These are phyloP conservation scores for Nicotiana tomentosiformis DNA, from an alignment of 257 asterid genomes.

Conservation along the genomic window DNA sequence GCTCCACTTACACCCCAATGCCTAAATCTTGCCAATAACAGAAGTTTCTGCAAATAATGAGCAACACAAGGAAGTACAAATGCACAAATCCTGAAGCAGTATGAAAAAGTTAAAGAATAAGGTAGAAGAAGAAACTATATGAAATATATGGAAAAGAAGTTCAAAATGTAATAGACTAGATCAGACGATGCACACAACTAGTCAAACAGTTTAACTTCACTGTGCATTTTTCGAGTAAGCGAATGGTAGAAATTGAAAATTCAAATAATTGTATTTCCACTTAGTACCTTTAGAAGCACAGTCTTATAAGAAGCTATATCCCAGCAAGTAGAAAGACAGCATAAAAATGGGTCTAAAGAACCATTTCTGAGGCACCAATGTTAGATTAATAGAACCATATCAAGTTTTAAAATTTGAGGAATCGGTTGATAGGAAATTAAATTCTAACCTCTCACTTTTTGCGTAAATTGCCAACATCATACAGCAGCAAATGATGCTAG, in stretches of 20 bases:
- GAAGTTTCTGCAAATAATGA: not conserved
- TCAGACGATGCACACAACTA: not conserved
- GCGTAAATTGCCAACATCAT: conserved; percentile 88
- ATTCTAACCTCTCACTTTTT: conserved; percentile 63
- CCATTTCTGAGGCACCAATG: not conserved
- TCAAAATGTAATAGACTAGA: not conserved
- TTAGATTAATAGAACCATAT: not conserved
- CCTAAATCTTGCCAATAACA: not conserved
- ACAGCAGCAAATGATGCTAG: conserved; percentile 92
- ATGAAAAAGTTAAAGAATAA: not conserved
- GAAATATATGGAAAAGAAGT: conserved; percentile 2
- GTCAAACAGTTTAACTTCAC: not conserved
- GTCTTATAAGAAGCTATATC: not conserved
- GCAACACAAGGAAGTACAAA: not conserved
- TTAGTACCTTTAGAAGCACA: not conserved
- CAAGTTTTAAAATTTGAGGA: not conserved
- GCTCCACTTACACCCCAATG: not conserved
- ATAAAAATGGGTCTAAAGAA: not conserved
- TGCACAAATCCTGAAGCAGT: not conserved
- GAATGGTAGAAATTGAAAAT: not conserved
- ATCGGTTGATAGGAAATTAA: conserved; percentile 8
- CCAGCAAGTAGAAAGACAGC: conserved; percentile 1
- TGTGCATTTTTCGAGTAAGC: not conserved
- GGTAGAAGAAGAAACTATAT: conserved; percentile 3
- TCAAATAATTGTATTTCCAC: not conserved